Percentiles rank a stretch among this genome's conserved stretches.
phyloP scores from a whole-genome alignment of 495 filamentous ascomycete genomes.

The Cladorrhinum samala region DNA sequence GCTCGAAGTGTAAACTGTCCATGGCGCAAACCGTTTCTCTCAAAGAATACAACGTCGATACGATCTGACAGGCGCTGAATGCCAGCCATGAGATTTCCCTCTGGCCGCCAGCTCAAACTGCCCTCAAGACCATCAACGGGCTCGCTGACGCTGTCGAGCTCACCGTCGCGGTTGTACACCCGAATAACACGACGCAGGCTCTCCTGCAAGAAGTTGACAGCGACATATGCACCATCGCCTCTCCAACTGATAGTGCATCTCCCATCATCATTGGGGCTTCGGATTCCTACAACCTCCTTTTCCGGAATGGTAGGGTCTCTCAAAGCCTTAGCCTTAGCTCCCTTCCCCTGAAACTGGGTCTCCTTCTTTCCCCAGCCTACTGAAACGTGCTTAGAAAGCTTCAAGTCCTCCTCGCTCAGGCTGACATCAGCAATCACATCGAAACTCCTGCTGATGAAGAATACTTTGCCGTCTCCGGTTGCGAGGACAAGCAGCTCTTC shows the following conservation, averaged over 20 bases:
- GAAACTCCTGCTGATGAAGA: slow-evolving; percentile 91
- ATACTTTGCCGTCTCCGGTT: slow-evolving; percentile 69
- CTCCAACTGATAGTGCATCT: slow-evolving; percentile 78
- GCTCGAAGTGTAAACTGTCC: slow-evolving; percentile 78
- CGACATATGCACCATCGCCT: slow-evolving; percentile 88
- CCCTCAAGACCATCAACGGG: slow-evolving; percentile 85
- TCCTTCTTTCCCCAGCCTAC: slow-evolving; percentile 98
- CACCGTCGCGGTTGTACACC: slow-evolving; percentile 84
- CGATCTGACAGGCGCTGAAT: slow-evolving; percentile 64
- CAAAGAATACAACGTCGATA: slow-evolving; percentile 89
- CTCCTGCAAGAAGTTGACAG: slow-evolving; percentile 69
- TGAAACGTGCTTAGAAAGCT: slow-evolving; percentile 88
- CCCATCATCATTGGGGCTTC: slow-evolving; percentile 65
- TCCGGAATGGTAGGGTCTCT: slow-evolving; percentile 93
- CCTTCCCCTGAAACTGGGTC: slow-evolving; percentile 93
- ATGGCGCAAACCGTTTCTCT: slow-evolving; percentile 90
- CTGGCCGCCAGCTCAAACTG: slow-evolving; percentile 84
- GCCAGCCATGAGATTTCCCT: slow-evolving; percentile 80
- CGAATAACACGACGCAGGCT: slow-evolving; percentile 68
- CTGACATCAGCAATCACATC: slow-evolving; percentile 70
- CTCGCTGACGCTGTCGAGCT: slow-evolving; percentile 85
- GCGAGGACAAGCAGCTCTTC: slow-evolving; percentile 81
- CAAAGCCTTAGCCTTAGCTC: slow-evolving; percentile 83
- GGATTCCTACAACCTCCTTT: slow-evolving; percentile 75
- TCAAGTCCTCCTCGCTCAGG: slow-evolving; percentile 69